Evolutionary conservation across 176 grass and related monocot genomes (phyloP), one percentile per base, ranked within the genome.

Genomic region (Olyra latifolia): DNA sequence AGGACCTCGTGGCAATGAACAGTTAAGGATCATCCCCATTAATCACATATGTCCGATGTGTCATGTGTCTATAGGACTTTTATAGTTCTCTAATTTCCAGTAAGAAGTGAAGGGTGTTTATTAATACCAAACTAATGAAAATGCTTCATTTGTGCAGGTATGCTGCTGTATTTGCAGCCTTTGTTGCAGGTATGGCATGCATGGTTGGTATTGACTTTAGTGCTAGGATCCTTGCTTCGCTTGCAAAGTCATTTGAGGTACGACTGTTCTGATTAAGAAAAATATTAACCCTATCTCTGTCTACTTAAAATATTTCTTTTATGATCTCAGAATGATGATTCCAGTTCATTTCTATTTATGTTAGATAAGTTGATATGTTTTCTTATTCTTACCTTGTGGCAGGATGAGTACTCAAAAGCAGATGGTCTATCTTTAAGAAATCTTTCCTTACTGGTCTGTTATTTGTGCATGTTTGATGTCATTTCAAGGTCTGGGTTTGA

Each of bases 181-280:
- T 93, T 93, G 86, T 95, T 90, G 90, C 92, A 69, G 95, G 95
- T 53, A 93, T 98, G 92, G 90, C 95, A 38, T 91, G 95, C 75
- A 74, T 91, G 83, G 95, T 98, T 76, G 95, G 95, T 56, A 84
- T 91, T 75, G 92, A 95, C 59, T 95, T 98, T 46, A 89, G 92
- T 81, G 95, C 92, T 66, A 95, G 93, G 79, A 89, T 95, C 69
- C 71, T 98, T 89, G 75, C 86, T n/a, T 87, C 90, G 45, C 84
- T 98, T 86, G 86, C 95, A 83, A 85, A 79, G 45, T 87, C 57
- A 3, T 98, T 98, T 84, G 88, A 98, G 92, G 95, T 95, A 93
- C 88, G 65, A 40, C 19, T 60, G 4, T 48, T 76, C 16, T 2
- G 27, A 83, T 69, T 70, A 75, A n/a, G 48, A 75, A 64, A 58